Base-by-base conservation (phyloP, 345 rosid genomes). In the Durio zibethinus region DNA sequence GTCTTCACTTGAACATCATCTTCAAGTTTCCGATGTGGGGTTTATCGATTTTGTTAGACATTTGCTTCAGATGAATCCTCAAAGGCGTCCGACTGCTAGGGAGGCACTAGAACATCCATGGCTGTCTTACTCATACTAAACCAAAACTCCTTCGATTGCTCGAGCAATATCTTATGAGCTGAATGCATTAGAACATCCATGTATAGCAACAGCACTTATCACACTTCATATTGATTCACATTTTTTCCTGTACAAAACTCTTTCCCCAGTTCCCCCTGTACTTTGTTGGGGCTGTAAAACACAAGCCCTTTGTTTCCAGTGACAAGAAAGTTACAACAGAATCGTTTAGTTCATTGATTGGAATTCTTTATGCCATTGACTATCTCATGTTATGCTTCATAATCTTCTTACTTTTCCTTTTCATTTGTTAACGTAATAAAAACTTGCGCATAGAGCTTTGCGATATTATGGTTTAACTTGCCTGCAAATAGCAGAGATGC, bases 21-120 rank as follows among this genome's bases (percentile, higher is more conserved):
- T 96, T 25, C 84, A 86, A 69, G 87, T 84, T 67, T 85, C 80
- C 3, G 97, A 96, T 78, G 80, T 62, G 4, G 73, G 79, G 78
- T 96, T 91, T 57, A 48, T 89, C 0, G 92, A 92, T 75, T 92
- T 93, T 54, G 75, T 92, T 40, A 89, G 83, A 82, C 82, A 48
- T 79, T 81, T 97, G 86, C 97, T 97, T 4, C 88, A 90, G 86
- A 82, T 94, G 80, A 89, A 97, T 78, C 98, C 98, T 18, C 71
- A 75, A 78, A 86, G 85, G 79, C 95, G 99, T 27, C 98, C 88
- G 3, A 89, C 95, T 12, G 97, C 99, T 9, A 80, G 81, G 3
- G 90, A 92, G 82, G 99, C 99, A 69, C 84, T 94, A 21, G 75
- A 87, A 42, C 97, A 97, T 63, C 97, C 97, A n/a, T 94, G 97